phyloP scores from a whole-genome alignment of 2,329 filamentous ascomycete species.

The Fusarium newnesense region DNA sequence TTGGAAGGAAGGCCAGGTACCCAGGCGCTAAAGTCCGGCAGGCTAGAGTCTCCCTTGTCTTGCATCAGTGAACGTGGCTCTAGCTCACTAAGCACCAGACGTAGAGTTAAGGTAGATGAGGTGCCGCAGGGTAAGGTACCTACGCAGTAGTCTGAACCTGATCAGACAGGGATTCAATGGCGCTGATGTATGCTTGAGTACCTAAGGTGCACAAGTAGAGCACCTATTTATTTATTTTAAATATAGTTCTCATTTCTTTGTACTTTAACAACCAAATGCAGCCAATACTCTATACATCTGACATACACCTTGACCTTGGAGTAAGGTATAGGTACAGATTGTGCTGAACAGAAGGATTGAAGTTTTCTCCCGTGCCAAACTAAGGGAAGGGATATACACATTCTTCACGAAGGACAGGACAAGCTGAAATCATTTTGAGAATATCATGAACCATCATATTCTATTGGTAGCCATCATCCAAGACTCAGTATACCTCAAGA shows the following conservation, averaged over 20 bases:
- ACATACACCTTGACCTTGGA: background rate
- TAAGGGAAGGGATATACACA: background rate
- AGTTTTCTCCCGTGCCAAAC: background rate
- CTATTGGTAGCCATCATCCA: background rate
- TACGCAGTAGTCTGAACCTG: background rate
- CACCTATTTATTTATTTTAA: background rate
- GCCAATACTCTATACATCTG: background rate
- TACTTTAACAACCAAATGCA: background rate
- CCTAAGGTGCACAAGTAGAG: background rate
- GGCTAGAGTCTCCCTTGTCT: constrained; percentile 24
- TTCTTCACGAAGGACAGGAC: background rate
- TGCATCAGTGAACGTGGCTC: background rate
- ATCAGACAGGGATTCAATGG: constrained; percentile 4
- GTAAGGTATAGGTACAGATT: background rate
- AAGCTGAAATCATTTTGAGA: background rate
- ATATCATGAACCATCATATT: background rate
- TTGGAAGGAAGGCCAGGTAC: constrained; percentile 20
- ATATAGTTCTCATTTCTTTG: background rate
- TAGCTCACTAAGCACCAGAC: background rate
- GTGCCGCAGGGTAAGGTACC: constrained; percentile 15
- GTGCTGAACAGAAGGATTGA: background rate
- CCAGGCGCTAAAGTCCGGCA: constrained; percentile 22
- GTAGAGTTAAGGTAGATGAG: background rate
- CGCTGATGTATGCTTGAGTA: background rate
- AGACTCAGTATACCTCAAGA: background rate